Evolutionary conservation across 2,329 filamentous ascomycete genomes (phyloP).

Genomic region (Paracoccidioides brasiliensis): DNA sequence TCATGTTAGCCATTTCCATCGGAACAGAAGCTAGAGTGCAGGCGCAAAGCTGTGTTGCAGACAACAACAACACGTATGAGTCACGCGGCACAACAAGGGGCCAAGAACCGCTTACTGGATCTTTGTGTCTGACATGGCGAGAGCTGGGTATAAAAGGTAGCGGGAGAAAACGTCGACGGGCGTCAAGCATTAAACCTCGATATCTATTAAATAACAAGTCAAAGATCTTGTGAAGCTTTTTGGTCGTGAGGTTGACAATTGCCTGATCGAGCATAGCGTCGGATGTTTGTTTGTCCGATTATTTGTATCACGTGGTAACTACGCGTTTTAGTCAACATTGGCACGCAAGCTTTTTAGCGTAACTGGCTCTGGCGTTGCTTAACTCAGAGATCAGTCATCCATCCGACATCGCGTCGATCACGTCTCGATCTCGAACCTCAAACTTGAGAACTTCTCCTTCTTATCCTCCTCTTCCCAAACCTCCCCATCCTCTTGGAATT

Average conservation of each 20-base stretch:
- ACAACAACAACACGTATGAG: constrained; percentile 6
- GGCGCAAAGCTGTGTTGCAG: constrained; percentile 11
- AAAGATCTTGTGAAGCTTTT: not conserved
- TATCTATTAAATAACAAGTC: not conserved
- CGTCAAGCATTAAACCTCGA: not conserved
- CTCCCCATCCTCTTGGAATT: constrained; percentile 8
- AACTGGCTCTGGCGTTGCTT: constrained; percentile 1
- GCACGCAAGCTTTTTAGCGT: constrained; percentile 9
- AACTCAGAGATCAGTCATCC: constrained; percentile 1
- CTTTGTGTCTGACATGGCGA: constrained; percentile 52
- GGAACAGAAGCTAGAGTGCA: not conserved
- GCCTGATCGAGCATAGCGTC: constrained; percentile 4
- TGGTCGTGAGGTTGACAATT: not conserved
- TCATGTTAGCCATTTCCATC: constrained; percentile 2
- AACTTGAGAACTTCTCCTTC: not conserved
- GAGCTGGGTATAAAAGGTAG: constrained; percentile 17
- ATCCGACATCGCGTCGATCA: not conserved
- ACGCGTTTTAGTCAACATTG: constrained; percentile 19
- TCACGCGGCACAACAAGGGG: constrained; percentile 9
- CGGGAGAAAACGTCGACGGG: constrained; percentile 3
- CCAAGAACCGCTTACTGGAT: constrained; percentile 47
- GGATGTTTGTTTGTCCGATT: constrained; percentile 6
- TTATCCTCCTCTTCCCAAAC: constrained; percentile 4
- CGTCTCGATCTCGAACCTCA: not conserved
- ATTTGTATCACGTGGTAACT: constrained; percentile 22